Base-by-base conservation (phyloP, 129 eudicot species). In the Arctium lappa region DNA sequence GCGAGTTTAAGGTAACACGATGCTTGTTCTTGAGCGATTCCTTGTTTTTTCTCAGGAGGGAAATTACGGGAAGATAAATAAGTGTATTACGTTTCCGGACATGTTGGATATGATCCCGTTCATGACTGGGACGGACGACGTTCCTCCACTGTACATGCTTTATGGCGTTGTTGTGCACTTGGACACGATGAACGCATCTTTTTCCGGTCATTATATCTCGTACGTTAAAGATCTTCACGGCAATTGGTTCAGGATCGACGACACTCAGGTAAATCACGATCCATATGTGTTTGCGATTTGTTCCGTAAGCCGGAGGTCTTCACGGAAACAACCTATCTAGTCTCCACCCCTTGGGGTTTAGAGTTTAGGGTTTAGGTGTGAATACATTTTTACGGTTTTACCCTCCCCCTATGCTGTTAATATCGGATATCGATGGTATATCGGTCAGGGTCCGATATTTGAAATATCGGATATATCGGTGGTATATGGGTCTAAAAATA, bases 101-200 rank as follows among this genome's bases (percentile, higher is more conserved):
- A 87, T 92, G 91, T 83, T 92, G 83, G 92, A 92, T 78, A 89
- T 92, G 94, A 72, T 88, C 72, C 94, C 97, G 1, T 92, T 63
- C 66, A 92, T 92, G 94, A 90, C 91, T 2, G 97, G 94, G 82
- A 86, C 89, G 46, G 87, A 85, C 36, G 94, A 90, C 50, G 74
- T 85, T 13, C 94, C 97, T 85, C 97, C 94, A 13, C 91, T 90
- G 5, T 92, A 92, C 86, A 85, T 89, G 89, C 97, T 92, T 36
- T 92, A 90, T 40, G 97, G 85, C 15, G 91, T 90, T 37, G 94
- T 92, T 22, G 92, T 92, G 82, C 97, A 92, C 46, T 79, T 90
- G 73, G 97, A 92, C 86, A 88, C 87, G 6, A 80, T 87, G 29
- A 92, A 90, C 77, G 93, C 97, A 72, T 89, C 97, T 48, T 92